Conservation (phyloP, 129 eudicot genomes). For the Chrysanthemum seticuspe region DNA sequence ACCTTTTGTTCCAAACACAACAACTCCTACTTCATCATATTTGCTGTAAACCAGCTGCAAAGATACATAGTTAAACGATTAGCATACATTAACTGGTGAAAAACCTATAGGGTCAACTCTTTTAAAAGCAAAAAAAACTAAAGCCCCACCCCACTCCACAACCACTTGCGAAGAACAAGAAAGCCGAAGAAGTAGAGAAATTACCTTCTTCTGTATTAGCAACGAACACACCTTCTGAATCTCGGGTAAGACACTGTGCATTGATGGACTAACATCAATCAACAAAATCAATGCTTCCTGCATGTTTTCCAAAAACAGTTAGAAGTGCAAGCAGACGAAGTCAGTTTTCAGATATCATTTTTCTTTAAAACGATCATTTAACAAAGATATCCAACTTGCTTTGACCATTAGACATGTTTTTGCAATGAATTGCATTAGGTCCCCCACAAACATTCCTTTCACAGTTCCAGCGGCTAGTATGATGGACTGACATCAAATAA, state of each 20-base stretch:
- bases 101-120: conserved; percentile 4
- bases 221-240: conserved; percentile 79
- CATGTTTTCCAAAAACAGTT: conserved; percentile 17
- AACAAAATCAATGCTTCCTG: conserved; percentile 86
- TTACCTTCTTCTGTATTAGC: conserved; percentile 90
- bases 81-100: conserved; percentile 17
- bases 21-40: conserved; percentile 88
- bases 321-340: conserved; percentile 15
- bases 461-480: conserved; percentile 1
- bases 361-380: conserved; percentile 1
- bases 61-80: conserved; percentile 5
- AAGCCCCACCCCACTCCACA: background rate
- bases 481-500: conserved; percentile 1
- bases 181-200: background rate
- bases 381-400: conserved; percentile 3
- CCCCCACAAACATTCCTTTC: background rate
- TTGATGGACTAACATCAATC: conserved; percentile 90
- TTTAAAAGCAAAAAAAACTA: background rate
- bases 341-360: background rate
- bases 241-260: conserved; percentile 84
- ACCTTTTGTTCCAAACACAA: conserved; percentile 91
- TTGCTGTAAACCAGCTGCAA: conserved; percentile 80
- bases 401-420: background rate
- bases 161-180: conserved; percentile 1
- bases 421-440: background rate